Base-by-base conservation (phyloP, 352 stramenopile species). In the Globisporangium ultimum region DNA sequence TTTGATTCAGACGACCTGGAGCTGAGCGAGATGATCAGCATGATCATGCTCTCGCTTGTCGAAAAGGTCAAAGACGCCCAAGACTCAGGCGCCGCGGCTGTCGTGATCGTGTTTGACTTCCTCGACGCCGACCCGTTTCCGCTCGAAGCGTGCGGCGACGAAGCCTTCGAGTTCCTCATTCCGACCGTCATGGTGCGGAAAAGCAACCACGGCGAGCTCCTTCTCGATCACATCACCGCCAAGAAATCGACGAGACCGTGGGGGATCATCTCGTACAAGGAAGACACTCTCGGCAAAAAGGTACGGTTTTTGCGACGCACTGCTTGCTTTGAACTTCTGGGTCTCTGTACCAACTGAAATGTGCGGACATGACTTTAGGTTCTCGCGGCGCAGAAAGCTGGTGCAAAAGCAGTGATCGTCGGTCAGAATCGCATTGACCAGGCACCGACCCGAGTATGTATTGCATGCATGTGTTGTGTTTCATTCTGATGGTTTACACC, bases 1-100 rank as follows among this genome's bases (percentile, higher is more conserved):
- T 74, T 85, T 53, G 76, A 84, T 15, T 54, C 67, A 3, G 72
- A 86, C 6, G 70, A 80, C 6, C 55, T 90, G 5, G 78, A 90
- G 36, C 53, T 86, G 32, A 68, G 61, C 48, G 76, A 84, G 18
- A 81, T 88, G 48, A 85, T 91, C 52, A 60, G 53, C 11, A 70
- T 79, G 38, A 74, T 89, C 32, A 89, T 91, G 80, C 60, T 76
- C 32, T 80, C 74, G 14, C 63, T 91, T 3, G 74, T 91, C n/a
- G 77, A 78, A 24, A 85, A 87, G 14, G 76, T 89, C 50, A 88
- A 88, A 24, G 82, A 91, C 51, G 80, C 82, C 2, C 82, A 91
- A 32, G 69, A 79, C 11, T 67, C 74, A 6, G 80, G 80, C 0
- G 82, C 82, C 2, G 59, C 76, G 1, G 80, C 66, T 1, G 80